phyloP scores from a whole-genome alignment of 2,329 filamentous ascomycete genomes.

The Phyllosticta paracitricarpa region DNA sequence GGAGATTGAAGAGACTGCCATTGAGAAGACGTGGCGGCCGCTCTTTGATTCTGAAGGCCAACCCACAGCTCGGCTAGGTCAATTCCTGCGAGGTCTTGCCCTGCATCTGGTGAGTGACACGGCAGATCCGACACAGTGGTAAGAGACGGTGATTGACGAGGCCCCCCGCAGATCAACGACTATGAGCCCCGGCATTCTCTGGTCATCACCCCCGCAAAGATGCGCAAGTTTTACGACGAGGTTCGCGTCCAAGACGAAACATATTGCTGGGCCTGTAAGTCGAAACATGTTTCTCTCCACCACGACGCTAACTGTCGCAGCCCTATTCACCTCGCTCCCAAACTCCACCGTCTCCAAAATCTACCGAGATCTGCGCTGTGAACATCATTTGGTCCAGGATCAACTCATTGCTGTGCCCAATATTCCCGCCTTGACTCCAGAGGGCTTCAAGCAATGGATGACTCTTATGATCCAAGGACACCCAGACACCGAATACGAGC shows the following conservation, averaged over 20 bases:
- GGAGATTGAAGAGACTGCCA: constrained; percentile 27
- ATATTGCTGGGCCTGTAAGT: constrained; percentile 58
- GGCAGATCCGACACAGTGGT: not conserved
- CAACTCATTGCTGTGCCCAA: constrained; percentile 19
- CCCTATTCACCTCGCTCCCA: constrained; percentile 34
- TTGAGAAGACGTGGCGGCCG: constrained; percentile 64
- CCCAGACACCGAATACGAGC: constrained; percentile 62
- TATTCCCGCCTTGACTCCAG: constrained; percentile 37
- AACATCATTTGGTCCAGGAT: constrained; percentile 39
- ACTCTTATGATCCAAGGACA: constrained; percentile 63
- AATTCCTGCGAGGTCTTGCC: constrained; percentile 65
- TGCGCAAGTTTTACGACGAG: constrained; percentile 62
- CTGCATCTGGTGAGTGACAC: constrained; percentile 53
- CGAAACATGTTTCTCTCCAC: not conserved
- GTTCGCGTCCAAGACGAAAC: constrained; percentile 55
- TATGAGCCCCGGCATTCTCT: constrained; percentile 57
- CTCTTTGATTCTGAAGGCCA: constrained; percentile 60
- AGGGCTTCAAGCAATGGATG: constrained; percentile 52
- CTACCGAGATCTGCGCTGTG: constrained; percentile 38
- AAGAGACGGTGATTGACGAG: not conserved
- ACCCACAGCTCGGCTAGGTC: constrained; percentile 57
- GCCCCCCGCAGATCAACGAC: constrained; percentile 49
- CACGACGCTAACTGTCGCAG: constrained; percentile 10
- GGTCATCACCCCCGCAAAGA: constrained; percentile 66
- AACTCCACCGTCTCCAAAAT: constrained; percentile 33